These are phyloP conservation scores for Puccinia coronata DNA, from an alignment of 1,284 basidiomycete species.

Conservation along the genomic window DNA sequence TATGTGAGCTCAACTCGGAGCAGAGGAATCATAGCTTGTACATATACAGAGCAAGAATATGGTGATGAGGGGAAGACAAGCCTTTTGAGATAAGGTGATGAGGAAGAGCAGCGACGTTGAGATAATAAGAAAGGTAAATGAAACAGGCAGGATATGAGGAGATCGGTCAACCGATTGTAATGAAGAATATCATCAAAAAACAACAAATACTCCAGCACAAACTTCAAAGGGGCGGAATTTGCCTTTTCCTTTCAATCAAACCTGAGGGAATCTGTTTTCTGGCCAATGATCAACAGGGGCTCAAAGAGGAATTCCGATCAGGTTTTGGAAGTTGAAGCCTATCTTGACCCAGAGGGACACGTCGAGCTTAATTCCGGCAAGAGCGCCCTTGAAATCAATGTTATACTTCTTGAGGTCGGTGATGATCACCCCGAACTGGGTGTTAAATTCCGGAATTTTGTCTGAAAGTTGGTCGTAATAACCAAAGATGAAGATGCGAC, in stretches of 20 bases:
- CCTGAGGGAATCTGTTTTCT: not conserved
- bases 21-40: no score
- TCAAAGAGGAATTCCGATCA: not conserved
- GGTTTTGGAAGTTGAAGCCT: not conserved
- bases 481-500: not conserved
- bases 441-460: not conserved
- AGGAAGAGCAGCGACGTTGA: no score
- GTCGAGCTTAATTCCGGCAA: not conserved
- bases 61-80: no score
- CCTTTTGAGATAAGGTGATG: no score
- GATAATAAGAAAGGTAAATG: no score
- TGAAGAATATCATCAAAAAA: not conserved
- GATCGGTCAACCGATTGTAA: not conserved
- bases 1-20: no score
- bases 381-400: not conserved
- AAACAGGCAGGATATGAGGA: not conserved
- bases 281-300: not conserved
- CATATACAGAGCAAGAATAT: no score
- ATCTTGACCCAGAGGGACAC: not conserved
- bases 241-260: not conserved
- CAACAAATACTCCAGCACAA: slow-evolving; percentile 9
- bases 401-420: not conserved
- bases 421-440: not conserved
- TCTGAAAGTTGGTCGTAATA: not conserved
- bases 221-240: not conserved